phyloP scores from a whole-genome alignment of 2,329 filamentous ascomycete genomes.

The Venturia oleaginea region DNA sequence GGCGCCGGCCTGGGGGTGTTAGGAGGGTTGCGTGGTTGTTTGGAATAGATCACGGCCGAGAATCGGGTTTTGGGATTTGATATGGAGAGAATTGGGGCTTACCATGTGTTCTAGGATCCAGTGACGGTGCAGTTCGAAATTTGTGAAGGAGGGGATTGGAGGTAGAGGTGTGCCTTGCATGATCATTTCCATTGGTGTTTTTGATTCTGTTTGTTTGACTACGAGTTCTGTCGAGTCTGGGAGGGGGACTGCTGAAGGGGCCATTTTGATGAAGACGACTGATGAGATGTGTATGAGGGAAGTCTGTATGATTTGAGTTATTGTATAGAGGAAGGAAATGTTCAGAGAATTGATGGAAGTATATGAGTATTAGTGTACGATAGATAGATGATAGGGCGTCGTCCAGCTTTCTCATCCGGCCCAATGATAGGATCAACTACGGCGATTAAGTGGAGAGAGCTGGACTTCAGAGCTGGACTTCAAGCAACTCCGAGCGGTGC shows the following conservation, averaged over 20 bases:
- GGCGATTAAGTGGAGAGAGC: not conserved
- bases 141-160: conserved; percentile 48
- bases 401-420: not conserved
- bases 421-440: not conserved
- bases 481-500: not conserved
- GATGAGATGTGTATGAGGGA: not conserved
- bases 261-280: not conserved
- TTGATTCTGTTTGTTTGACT: conserved; percentile 13
- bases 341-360: not conserved
- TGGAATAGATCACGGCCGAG: not conserved
- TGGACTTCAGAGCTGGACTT: not conserved
- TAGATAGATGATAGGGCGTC: not conserved
- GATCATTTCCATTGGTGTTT: conserved; percentile 32
- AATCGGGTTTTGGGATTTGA: not conserved
- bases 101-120: conserved; percentile 57
- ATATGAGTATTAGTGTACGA: not conserved
- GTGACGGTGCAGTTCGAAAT: conserved; percentile 47
- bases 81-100: not conserved
- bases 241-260: not conserved
- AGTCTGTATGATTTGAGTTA: not conserved
- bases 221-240: conserved; percentile 1
- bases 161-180: conserved; percentile 39
- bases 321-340: not conserved
- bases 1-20: conserved; percentile 36
- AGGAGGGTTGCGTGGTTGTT: not conserved